Evolutionary conservation across 192 early-diverging fungal genomes (phyloP), one percentile per base, ranked within the genome.

Genomic region (Coemansia sp.): DNA sequence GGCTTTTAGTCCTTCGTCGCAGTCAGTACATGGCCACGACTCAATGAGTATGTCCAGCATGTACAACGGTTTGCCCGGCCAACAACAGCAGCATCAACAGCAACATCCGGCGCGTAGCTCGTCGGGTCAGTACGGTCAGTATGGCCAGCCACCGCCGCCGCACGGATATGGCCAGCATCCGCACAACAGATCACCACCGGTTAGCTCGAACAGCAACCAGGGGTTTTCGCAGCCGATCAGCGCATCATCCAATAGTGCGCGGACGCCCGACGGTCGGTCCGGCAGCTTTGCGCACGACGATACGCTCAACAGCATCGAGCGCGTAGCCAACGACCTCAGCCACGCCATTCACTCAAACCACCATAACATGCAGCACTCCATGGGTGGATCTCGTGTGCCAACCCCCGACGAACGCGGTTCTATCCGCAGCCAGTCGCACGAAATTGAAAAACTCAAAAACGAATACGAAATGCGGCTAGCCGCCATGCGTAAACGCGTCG

Each of bases 381-480:
- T 45, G 31, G 30, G 30, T 16, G 30, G 30, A 31, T 56, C 49
- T 8, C 67, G 68, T 33, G 59, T 61, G 14, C 58, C 67, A 2
- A 70, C 61, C 6, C 73, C 66, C 2, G 80, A 77, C 31, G 42
- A 45, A 16, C 42, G 42, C 42, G 50, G 68, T 29, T 30, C 22
- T 7, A 31, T 63, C 14, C 68, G 65, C 55, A 72, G 60, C 18
- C 52, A 64, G 3, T 32, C 67, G 12, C 65, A 56, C 62, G 84
- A 85, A 2, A 66, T 76, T 0, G 84, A 87, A 32, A 80, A 76
- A 56, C 33, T 84, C 30, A 75, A 73, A 32, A 61, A 84, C 62
- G 90, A 90, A 56, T 89, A 91, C 56, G 89, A 92, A 64, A 77
- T 78, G 50, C 85, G 86, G 31, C 71, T 91, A 4, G 54, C 69